Conservation (phyloP, 352 stramenopile species). For the Phytophthora pluvialis region DNA sequence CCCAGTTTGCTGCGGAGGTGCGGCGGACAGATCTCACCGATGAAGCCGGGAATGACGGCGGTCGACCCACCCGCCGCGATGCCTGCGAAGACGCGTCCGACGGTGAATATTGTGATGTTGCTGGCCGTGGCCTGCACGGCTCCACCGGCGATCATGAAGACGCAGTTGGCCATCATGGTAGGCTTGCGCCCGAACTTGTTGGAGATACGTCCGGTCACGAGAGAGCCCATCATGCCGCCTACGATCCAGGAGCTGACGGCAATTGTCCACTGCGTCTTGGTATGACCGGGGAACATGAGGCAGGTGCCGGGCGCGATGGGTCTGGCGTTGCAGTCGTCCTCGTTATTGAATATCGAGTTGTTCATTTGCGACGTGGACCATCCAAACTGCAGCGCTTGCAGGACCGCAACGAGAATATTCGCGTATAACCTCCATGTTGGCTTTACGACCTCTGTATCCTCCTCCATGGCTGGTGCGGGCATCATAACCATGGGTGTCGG, state of each 20-base stretch:
- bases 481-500: conserved; percentile 32
- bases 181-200: conserved; percentile 52
- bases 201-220: conserved; percentile 27
- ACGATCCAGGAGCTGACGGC: conserved; percentile 63
- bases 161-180: conserved; percentile 35
- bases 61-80: conserved; percentile 46
- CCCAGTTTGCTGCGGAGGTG: conserved; percentile 37
- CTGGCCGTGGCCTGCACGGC: conserved; percentile 32
- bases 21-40: conserved; percentile 49
- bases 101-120: conserved; percentile 38
- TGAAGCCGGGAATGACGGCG: conserved; percentile 37
- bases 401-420: conserved; percentile 49
- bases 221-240: conserved; percentile 46
- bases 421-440: conserved; percentile 45
- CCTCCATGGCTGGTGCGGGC: background rate
- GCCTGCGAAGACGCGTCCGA: conserved; percentile 47
- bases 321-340: conserved; percentile 43
- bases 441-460: conserved; percentile 5
- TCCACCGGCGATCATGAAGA: conserved; percentile 47
- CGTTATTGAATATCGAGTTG: conserved; percentile 40
- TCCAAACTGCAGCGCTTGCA: conserved; percentile 44
- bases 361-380: conserved; percentile 62
- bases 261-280: conserved; percentile 53
- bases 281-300: conserved; percentile 32
- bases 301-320: conserved; percentile 24